These are phyloP conservation scores for Casuarina equisetifolia DNA, from an alignment of 306 rosid species.

Conservation along the genomic window DNA sequence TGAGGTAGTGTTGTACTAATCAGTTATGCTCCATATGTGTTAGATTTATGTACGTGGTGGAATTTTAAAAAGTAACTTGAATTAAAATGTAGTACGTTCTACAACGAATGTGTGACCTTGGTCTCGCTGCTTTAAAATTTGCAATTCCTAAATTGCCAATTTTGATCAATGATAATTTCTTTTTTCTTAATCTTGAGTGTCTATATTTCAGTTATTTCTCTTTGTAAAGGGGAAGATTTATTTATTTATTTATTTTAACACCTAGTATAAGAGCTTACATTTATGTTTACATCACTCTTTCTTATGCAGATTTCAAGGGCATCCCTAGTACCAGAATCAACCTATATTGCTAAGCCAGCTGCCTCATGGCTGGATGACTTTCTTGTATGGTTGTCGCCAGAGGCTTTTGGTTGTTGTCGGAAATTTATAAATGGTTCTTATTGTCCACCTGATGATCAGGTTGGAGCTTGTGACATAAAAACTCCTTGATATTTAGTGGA, in stretches of 20 bases:
- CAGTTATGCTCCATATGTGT: not conserved
- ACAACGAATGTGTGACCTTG: not conserved
- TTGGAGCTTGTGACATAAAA: slow-evolving; percentile 30
- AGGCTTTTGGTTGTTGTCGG: slow-evolving; percentile 98
- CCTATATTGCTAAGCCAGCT: slow-evolving; percentile 95
- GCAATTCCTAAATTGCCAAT: not conserved
- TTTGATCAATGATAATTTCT: not conserved
- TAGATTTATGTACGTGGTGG: not conserved
- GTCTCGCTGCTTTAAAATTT: not conserved
- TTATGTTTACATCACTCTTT: slow-evolving; percentile 11
- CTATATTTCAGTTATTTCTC: not conserved
- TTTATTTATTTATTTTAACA: too few relatives aligned
- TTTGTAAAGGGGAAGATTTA: not conserved
- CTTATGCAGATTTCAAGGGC: slow-evolving; percentile 83
- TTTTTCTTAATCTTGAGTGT: not conserved
- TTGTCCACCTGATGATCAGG: slow-evolving; percentile 99
- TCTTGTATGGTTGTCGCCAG: slow-evolving; percentile 97
- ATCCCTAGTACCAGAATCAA: slow-evolving; percentile 67
- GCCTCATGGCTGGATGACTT: slow-evolving; percentile 99
- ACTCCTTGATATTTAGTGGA: slow-evolving; percentile 11
- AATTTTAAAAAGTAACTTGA: not conserved
- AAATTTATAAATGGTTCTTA: slow-evolving; percentile 82
- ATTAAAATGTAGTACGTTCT: not conserved
- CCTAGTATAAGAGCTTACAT: too few relatives aligned
- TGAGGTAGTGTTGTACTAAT: slow-evolving; percentile 58